Evolutionary conservation across 495 filamentous ascomycete species (phyloP).

Genomic region (Aspergillus cristatus): DNA sequence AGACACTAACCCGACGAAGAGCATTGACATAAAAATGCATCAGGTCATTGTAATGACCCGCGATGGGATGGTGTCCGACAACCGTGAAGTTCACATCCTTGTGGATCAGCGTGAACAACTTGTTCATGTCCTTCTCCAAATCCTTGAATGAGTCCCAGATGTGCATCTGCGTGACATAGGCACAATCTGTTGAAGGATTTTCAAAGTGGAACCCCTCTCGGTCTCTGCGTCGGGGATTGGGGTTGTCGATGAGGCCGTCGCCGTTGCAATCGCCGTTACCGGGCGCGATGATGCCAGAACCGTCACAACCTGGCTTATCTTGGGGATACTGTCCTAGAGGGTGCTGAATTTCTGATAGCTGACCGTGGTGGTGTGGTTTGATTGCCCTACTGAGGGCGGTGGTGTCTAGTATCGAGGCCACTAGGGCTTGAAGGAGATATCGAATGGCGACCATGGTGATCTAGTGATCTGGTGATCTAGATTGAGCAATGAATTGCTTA

Average conservation of each 20-base stretch:
- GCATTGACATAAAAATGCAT: slow-evolving; percentile 33
- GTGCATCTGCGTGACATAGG: slow-evolving; percentile 25
- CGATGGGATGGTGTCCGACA: slow-evolving; percentile 27
- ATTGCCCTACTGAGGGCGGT: slow-evolving; percentile 1
- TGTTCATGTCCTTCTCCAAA: slow-evolving; percentile 28
- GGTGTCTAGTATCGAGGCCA: slow-evolving; percentile 7
- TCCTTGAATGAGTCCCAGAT: slow-evolving; percentile 31
- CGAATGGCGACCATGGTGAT: slow-evolving; percentile 8
- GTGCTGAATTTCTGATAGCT: not conserved
- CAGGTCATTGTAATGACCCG: slow-evolving; percentile 25
- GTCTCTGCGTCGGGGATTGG: slow-evolving; percentile 5
- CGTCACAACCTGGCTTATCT: slow-evolving; percentile 11
- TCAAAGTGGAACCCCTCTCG: slow-evolving; percentile 28
- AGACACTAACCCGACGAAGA: slow-evolving; percentile 21
- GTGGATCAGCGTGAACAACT: slow-evolving; percentile 26
- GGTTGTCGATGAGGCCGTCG: slow-evolving; percentile 13
- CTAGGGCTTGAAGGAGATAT: slow-evolving; percentile 7
- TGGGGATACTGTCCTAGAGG: slow-evolving; percentile 1
- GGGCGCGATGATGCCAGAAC: slow-evolving; percentile 15
- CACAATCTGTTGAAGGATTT: slow-evolving; percentile 25
- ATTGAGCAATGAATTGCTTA: too few relatives aligned
- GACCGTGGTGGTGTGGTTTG: not conserved
- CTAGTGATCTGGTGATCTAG: not conserved
- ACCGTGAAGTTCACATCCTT: slow-evolving; percentile 28
- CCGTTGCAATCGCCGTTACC: slow-evolving; percentile 17